Conservation (phyloP, 805 yeast species). For the Ogataea paradorogensis region DNA sequence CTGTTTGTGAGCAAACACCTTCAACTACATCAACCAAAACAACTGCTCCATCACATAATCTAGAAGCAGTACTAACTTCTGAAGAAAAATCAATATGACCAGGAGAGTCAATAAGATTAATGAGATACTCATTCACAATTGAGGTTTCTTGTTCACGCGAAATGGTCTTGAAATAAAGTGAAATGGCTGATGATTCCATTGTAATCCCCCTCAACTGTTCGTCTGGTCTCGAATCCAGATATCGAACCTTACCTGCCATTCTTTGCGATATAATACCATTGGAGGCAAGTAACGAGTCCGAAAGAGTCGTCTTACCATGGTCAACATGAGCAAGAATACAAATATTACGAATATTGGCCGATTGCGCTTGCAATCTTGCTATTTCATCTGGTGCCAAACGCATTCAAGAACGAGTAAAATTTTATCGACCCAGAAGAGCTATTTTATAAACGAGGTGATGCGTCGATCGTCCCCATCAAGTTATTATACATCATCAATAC, state of each 20-base stretch:
- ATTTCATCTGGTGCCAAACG: slow-evolving; percentile 64
- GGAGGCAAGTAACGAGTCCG: slow-evolving; percentile 89
- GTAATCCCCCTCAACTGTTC: slow-evolving; percentile 96
- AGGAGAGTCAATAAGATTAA: slow-evolving; percentile 94
- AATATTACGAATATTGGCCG: slow-evolving; percentile 75
- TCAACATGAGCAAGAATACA: slow-evolving; percentile 98
- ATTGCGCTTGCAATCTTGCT: slow-evolving; percentile 62
- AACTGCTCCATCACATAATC: slow-evolving; percentile 95
- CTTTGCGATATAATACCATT: slow-evolving; percentile 95
- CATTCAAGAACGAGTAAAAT: slow-evolving; percentile 28
- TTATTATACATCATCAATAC: too few relatives aligned
- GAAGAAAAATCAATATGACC: slow-evolving; percentile 98
- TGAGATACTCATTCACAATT: slow-evolving; percentile 66
- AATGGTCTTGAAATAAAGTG: slow-evolving; percentile 79
- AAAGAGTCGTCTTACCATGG: slow-evolving; percentile 94
- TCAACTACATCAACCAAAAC: slow-evolving; percentile 95
- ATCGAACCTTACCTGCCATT: slow-evolving; percentile 93
- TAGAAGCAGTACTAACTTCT: slow-evolving; percentile 93
- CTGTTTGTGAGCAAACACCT: slow-evolving; percentile 97
- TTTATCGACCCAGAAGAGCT: slow-evolving; percentile 6
- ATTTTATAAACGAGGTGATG: slow-evolving; percentile 1
- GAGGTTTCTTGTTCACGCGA: slow-evolving; percentile 31
- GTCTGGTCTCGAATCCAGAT: slow-evolving; percentile 89
- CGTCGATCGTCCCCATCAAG: slow-evolving; percentile 9
- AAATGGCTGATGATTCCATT: slow-evolving; percentile 95